These are phyloP conservation scores for Backusella parvicylindrica DNA, from an alignment of 192 early-diverging fungal genomes.

Conservation along the genomic window DNA sequence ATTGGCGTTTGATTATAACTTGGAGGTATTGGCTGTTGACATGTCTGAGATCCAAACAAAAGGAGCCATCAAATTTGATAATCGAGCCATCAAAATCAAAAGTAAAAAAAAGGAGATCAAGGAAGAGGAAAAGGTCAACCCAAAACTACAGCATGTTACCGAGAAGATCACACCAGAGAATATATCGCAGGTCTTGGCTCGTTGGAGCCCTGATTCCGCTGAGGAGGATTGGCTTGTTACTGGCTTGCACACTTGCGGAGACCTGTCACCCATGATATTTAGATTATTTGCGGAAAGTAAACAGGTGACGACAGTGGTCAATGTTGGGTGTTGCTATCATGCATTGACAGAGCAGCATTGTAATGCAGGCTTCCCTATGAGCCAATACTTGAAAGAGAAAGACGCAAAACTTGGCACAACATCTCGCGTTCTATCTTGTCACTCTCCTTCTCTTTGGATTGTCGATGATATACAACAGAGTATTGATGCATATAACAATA, in stretches of 20 bases:
- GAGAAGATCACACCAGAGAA: slow-evolving; percentile 43
- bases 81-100: slow-evolving; percentile 42
- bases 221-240: slow-evolving; percentile 62
- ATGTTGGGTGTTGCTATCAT: slow-evolving; percentile 89
- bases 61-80: slow-evolving; percentile 59
- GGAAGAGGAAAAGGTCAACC: slow-evolving; percentile 21
- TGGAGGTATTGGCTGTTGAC: slow-evolving; percentile 67
- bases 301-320: slow-evolving; percentile 49
- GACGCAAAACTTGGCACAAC: slow-evolving; percentile 50
- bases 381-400: slow-evolving; percentile 21
- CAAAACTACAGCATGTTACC: slow-evolving; percentile 41
- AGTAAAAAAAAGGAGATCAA: slow-evolving; percentile 13
- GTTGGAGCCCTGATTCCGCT: slow-evolving; percentile 10
- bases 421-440: slow-evolving; percentile 72
- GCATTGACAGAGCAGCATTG: slow-evolving; percentile 46
- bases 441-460: slow-evolving; percentile 76
- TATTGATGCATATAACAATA: slow-evolving; percentile 58
- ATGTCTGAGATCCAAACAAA: slow-evolving; percentile 65
- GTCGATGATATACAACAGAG: slow-evolving; percentile 46
- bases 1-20: slow-evolving; percentile 61
- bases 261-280: slow-evolving; percentile 72
- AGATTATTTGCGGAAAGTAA: slow-evolving; percentile 57
- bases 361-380: slow-evolving; percentile 41
- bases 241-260: slow-evolving; percentile 84
- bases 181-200: slow-evolving; percentile 33